These are phyloP conservation scores for Graphium sp. DNA, from an alignment of 2,329 filamentous ascomycete genomes.

Conservation along the genomic window DNA sequence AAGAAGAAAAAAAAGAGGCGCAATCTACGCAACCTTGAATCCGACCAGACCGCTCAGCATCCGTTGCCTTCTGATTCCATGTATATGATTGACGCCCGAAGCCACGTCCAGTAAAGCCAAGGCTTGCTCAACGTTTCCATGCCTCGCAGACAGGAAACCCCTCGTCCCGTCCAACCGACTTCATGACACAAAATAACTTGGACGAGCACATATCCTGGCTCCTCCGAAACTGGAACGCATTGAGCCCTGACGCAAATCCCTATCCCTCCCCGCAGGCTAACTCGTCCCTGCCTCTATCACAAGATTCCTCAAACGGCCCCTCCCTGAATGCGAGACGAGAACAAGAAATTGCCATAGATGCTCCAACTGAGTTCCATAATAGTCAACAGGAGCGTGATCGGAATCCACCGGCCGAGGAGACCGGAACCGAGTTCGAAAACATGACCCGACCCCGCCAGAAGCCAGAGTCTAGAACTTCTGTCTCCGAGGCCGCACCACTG, in stretches of 20 bases:
- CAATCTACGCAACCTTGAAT: too few relatives aligned
- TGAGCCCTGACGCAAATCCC: too few relatives aligned
- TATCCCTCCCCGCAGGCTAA: constrained; percentile 1
- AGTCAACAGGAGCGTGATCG: neutral
- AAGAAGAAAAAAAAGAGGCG: too few relatives aligned
- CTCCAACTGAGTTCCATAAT: neutral
- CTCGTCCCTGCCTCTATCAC: neutral
- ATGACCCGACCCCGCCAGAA: neutral
- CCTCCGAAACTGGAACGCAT: constrained; percentile 2
- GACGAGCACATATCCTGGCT: constrained; percentile 4
- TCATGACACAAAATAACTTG: constrained; percentile 5
- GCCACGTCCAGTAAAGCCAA: too few relatives aligned
- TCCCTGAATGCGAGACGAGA: too few relatives aligned
- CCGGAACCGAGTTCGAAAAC: neutral
- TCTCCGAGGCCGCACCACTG: neutral
- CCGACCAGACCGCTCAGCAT: too few relatives aligned
- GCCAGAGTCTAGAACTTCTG: neutral
- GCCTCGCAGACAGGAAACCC: too few relatives aligned
- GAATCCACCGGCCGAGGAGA: neutral
- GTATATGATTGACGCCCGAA: too few relatives aligned
- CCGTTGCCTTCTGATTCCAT: too few relatives aligned
- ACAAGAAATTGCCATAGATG: neutral
- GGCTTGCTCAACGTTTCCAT: too few relatives aligned
- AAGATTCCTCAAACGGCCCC: neutral
- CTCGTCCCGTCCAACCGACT: constrained; percentile 2